Evolutionary conservation across 2,329 filamentous ascomycete genomes (phyloP).

Genomic region (Fusarium marasasianum): DNA sequence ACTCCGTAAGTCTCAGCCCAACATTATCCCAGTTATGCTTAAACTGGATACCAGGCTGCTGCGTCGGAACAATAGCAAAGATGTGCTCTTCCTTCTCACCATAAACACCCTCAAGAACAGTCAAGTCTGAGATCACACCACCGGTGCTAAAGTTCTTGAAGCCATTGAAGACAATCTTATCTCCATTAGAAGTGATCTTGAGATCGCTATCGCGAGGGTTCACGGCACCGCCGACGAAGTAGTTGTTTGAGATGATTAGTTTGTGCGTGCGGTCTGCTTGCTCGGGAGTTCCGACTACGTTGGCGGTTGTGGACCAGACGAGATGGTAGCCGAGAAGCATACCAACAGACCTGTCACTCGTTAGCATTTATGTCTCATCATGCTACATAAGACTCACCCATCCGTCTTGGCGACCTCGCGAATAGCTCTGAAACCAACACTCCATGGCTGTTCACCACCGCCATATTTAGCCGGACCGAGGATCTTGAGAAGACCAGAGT

Average conservation of each 20-base stretch:
- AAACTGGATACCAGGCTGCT: conserved; percentile 5
- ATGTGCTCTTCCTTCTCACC: conserved; percentile 42
- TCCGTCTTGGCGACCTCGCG: conserved; percentile 71
- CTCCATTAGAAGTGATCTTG: conserved; percentile 60
- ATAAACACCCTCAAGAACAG: conserved; percentile 71
- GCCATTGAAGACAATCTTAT: conserved; percentile 67
- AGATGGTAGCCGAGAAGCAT: conserved; percentile 57
- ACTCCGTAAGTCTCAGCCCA: conserved; percentile 4
- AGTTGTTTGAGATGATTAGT: conserved; percentile 69
- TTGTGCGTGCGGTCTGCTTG: conserved; percentile 67
- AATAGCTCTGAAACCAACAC: conserved; percentile 66
- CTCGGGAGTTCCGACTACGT: conserved; percentile 45
- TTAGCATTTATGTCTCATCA: no score
- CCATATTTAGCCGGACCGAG: conserved; percentile 53
- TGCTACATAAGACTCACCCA: no score
- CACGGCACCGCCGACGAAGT: conserved; percentile 72
- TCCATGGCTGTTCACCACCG: conserved; percentile 56
- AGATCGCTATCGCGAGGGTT: conserved; percentile 68
- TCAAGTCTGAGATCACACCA: conserved; percentile 72
- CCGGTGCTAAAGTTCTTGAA: conserved; percentile 75
- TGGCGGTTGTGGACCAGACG: conserved; percentile 12
- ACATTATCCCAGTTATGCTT: conserved; percentile 20
- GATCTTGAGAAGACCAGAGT: conserved; percentile 52
- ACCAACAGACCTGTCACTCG: conserved; percentile 61
- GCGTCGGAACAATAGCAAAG: conserved; percentile 3